Evolutionary conservation across 805 yeast species (phyloP), one percentile per base, ranked within the genome.

Genomic region (Ogataea trehalophila): DNA sequence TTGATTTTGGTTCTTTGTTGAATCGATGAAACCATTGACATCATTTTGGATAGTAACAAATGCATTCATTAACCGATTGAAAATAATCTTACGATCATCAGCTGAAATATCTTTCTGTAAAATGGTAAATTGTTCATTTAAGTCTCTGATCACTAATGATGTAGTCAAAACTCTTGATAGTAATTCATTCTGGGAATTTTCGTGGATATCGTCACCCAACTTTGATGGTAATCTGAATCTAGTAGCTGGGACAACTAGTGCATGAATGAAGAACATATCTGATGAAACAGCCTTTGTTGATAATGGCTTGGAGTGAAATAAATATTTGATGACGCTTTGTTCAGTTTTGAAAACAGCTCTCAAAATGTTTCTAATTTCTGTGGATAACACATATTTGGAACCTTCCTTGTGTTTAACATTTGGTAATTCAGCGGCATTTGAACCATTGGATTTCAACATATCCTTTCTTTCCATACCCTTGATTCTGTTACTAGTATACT

Each of bases 181-280:
- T 48, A 91, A 74, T 69, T 91, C 96, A 67, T 94, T 95, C 71
- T 90, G 96, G 42, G 94, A 72, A 66, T 89, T 91, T 70, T 94
- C 97, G 67, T 94, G 98, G 51, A 92, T 79, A 66, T 89, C 97
- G 47, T 94, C 99, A 47, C 99, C 99, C 49, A 94, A 74, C 67
- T 91, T 91, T 15, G 96, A 85, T n/a, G 99, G 99, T 56, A 91
- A 76, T 67, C 99, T 80, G 75, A 94, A 94, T 67, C 98, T 78
- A 2, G 98, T 95, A 43, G 99, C 91, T 35, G 99, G 99, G 37
- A 95, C 98, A 37, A 90, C 84, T 49, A 94, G 72, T 5, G 89
- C 83, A 56, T 88, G 91, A 58, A 89, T 76, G 73, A 94, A 95
- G 67, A 95, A 94, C 75, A 88, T 77, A 61, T 92, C 97, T 17